Conservation (phyloP, 805 yeast species). For the Hanseniaspora guilliermondii region DNA sequence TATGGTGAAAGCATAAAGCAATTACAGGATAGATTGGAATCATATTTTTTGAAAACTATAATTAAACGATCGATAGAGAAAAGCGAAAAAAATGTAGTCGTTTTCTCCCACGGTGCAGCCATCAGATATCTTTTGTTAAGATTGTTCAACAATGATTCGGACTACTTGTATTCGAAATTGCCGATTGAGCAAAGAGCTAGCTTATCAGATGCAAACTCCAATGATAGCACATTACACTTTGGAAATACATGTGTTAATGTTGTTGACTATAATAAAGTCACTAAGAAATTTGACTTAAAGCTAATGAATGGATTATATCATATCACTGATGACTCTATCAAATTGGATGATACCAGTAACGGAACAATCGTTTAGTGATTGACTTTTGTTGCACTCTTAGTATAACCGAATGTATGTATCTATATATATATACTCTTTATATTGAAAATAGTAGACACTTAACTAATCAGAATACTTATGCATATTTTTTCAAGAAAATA, state of each 20-base stretch:
- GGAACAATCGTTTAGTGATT: slow-evolving; percentile 8
- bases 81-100: slow-evolving; percentile 36
- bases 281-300: slow-evolving; percentile 27
- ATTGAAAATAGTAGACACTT: too few species aligned
- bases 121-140: slow-evolving; percentile 44
- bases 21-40: slow-evolving; percentile 38
- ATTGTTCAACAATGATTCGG: slow-evolving; percentile 33
- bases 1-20: slow-evolving; percentile 48
- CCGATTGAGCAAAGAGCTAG: slow-evolving; percentile 14
- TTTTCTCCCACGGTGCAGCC: slow-evolving; percentile 76
- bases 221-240: slow-evolving; percentile 40
- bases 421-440: too few species aligned
- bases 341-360: slow-evolving; percentile 8
- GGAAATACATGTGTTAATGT: slow-evolving; percentile 65
- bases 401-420: not conserved
- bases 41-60: slow-evolving; percentile 35
- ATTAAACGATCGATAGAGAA: slow-evolving; percentile 28
- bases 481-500: too few species aligned
- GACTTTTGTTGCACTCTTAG: not conserved
- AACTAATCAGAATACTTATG: too few species aligned
- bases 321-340: slow-evolving; percentile 6
- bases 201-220: slow-evolving; percentile 22
- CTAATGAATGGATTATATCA: slow-evolving; percentile 9
- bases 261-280: slow-evolving; percentile 40
- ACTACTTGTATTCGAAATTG: slow-evolving; percentile 2